A percentile compares a stretch with the other conserved stretches of the same genome.
phyloP scores from a whole-genome alignment of 306 rosid species.

The Gleditsia sinensis region DNA sequence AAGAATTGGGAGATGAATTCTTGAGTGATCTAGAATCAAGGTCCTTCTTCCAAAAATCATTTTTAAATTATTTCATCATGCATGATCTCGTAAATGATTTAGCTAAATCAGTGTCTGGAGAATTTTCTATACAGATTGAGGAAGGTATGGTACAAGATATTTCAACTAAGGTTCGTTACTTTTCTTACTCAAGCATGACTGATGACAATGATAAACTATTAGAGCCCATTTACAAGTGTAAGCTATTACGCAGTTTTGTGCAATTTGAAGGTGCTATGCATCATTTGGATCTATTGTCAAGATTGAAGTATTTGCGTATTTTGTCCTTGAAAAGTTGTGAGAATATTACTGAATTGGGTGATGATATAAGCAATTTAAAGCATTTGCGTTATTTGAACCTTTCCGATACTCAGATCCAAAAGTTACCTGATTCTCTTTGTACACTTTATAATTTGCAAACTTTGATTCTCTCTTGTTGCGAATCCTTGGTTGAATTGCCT shows the following conservation, averaged over 20 bases:
- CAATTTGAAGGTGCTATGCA: no score
- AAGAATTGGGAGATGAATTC: not conserved
- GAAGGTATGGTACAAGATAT: not conserved
- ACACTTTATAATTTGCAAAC: constrained; percentile 25
- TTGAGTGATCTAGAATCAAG: not conserved
- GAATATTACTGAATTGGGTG: not conserved
- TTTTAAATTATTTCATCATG: not conserved
- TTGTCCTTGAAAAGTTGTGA: no score
- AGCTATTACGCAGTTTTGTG: not conserved
- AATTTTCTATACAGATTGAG: not conserved
- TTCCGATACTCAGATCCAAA: not conserved
- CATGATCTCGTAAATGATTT: not conserved
- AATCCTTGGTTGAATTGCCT: not conserved
- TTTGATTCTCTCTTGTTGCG: not conserved
- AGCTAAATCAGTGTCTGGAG: no score
- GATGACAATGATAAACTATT: no score
- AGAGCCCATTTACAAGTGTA: not conserved
- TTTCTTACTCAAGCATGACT: no score
- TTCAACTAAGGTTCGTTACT: not conserved
- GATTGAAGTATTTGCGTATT: no score
- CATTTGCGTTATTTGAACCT: constrained; percentile 27
- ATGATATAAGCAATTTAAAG: not conserved
- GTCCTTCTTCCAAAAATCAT: not conserved
- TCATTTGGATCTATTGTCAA: no score
- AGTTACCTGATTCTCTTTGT: constrained; percentile 17